Evolutionary conservation across 2,329 filamentous ascomycete genomes (phyloP).

Genomic region (Aurifilum marmelostoma): DNA sequence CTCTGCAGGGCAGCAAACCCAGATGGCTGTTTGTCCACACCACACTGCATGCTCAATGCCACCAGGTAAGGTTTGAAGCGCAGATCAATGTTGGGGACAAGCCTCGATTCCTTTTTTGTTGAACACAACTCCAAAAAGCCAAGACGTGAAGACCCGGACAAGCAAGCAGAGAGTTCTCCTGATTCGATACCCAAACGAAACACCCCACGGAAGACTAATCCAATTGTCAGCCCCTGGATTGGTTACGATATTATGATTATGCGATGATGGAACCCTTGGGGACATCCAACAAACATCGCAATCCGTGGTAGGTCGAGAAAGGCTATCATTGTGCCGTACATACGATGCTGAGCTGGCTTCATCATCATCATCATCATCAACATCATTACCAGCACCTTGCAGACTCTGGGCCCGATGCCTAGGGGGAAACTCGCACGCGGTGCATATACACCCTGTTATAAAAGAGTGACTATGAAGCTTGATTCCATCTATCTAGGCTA

Average conservation of each 20-base stretch:
- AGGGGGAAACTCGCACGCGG: not conserved
- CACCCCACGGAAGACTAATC: not conserved
- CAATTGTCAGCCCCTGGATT: not conserved
- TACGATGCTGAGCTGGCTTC: not conserved
- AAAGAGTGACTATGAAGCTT: no score
- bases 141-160: not conserved
- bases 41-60: not conserved
- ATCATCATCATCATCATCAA: not conserved
- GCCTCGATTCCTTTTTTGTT: not conserved
- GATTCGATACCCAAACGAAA: not conserved
- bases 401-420: not conserved
- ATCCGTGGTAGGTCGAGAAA: not conserved
- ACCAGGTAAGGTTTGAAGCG: not conserved
- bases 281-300: not conserved
- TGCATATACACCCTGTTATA: not conserved
- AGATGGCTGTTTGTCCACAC: not conserved
- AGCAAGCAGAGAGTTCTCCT: not conserved
- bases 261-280: not conserved
- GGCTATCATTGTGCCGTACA: not conserved
- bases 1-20: not conserved
- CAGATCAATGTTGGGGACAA: not conserved
- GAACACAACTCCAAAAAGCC: not conserved
- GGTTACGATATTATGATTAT: not conserved
- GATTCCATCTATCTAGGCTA: no score
- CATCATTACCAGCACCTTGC: not conserved